Evolutionary conservation across 2,329 filamentous ascomycete genomes (phyloP).

Genomic region (Diplodia seriata): DNA sequence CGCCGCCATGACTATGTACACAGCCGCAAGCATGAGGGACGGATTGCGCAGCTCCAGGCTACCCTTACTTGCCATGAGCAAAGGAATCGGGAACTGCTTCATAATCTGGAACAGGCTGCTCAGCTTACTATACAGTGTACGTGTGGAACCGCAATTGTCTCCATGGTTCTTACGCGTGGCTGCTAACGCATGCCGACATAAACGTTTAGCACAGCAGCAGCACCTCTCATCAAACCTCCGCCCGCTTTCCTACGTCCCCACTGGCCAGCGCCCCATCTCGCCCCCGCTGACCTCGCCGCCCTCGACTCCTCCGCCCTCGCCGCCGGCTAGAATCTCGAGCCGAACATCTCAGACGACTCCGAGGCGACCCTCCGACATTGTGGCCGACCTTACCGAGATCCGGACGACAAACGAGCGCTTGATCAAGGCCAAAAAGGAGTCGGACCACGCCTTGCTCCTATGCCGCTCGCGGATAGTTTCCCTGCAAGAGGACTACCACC

Average conservation of each 20-base stretch:
- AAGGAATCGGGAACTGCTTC: conserved; percentile 47
- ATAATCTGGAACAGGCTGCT: conserved; percentile 46
- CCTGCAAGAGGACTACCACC: conserved; percentile 35
- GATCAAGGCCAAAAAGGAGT: conserved; percentile 47
- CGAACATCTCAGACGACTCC: conserved; percentile 6
- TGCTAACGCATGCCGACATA: conserved; percentile 29
- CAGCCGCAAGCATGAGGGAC: conserved; percentile 38
- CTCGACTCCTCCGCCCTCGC: conserved; percentile 34
- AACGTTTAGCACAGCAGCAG: conserved; percentile 28
- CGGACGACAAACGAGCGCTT: conserved; percentile 45
- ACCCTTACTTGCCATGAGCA: conserved; percentile 44
- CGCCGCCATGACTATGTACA: conserved; percentile 44
- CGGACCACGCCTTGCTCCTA: conserved; percentile 45
- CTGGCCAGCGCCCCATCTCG: conserved; percentile 21
- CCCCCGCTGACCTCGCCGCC: conserved; percentile 22
- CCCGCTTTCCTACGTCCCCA: conserved; percentile 11
- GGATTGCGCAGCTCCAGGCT: conserved; percentile 44
- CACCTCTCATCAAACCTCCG: conserved; percentile 15
- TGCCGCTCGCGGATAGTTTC: conserved; percentile 46
- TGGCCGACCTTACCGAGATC: conserved; percentile 38
- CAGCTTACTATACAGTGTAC: conserved; percentile 47
- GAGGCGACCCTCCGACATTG: conserved; percentile 10
- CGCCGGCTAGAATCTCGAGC: conserved; percentile 28
- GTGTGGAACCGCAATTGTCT: conserved; percentile 28
- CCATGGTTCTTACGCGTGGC: conserved; percentile 24